Evolutionary conservation across 805 yeast genomes (phyloP).

Genomic region (Scheffersomyces coipomensis): DNA sequence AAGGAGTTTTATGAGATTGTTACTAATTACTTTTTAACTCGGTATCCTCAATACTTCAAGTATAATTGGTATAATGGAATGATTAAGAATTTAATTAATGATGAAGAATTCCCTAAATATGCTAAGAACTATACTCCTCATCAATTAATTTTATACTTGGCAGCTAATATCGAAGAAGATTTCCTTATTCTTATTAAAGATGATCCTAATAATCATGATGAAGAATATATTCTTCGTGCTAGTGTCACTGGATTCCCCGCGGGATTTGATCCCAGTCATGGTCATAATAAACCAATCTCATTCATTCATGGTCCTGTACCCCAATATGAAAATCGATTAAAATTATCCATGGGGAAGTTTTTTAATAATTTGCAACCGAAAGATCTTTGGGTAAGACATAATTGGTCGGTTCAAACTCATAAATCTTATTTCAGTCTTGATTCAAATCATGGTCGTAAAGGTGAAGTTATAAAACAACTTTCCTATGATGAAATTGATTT

Average conservation of each 20-base stretch:
- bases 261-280: slow-evolving; percentile 64
- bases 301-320: slow-evolving; percentile 74
- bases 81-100: slow-evolving; percentile 40
- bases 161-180: slow-evolving; percentile 59
- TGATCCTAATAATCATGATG: slow-evolving; percentile 33
- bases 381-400: slow-evolving; percentile 59
- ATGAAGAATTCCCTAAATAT: slow-evolving; percentile 33
- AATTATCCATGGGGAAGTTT: slow-evolving; percentile 64
- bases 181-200: slow-evolving; percentile 51
- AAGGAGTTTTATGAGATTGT: slow-evolving; percentile 50
- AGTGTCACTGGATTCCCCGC: slow-evolving; percentile 65
- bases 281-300: slow-evolving; percentile 54
- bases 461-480: slow-evolving; percentile 21
- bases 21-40: slow-evolving; percentile 34
- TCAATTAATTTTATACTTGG: slow-evolving; percentile 21
- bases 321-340: slow-evolving; percentile 53
- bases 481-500: slow-evolving; percentile 30
- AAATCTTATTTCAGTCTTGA: slow-evolving; percentile 27
- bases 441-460: slow-evolving; percentile 31
- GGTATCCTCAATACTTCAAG: slow-evolving; percentile 56
- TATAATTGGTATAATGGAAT: slow-evolving; percentile 14
- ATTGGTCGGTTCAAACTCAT: slow-evolving; percentile 72
- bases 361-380: slow-evolving; percentile 54
- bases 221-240: slow-evolving; percentile 59
- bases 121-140: slow-evolving; percentile 13